Evolutionary conservation across 805 yeast species (phyloP), one percentile per base, ranked within the genome.

Genomic region (Suhomyces canberraensis): DNA sequence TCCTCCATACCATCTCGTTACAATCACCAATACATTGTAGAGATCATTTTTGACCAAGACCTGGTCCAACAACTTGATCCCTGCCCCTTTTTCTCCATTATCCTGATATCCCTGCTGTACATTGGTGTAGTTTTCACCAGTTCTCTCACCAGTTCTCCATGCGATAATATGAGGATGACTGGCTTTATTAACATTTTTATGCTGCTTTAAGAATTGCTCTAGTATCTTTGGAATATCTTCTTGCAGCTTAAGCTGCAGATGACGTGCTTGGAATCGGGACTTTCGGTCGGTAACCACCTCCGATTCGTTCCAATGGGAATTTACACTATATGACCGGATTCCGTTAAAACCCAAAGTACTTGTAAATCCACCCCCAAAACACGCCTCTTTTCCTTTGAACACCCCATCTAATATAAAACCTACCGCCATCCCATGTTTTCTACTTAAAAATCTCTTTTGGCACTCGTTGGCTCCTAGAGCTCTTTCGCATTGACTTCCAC

Each of bases 1-100:
- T 0, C 95, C 95, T 1, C 91, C 91, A 51, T 82, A 83, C 95
- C 95, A 85, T 41, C 95, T 54, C 0, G 85, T 75, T 0, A 83
- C 93, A 18, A 85, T 78, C 1, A 85, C 72, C 13, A 85, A 48
- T 0, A 79, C 73, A 51, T 83, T 80, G 3, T 69, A 56, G 9
- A 78, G 36, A 25, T 72, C 59, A 5, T 73, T 54, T 20, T 76
- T 58, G 15, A 75, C 77, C 14, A 84, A 44, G 3, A 84, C 51
- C 8, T 76, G 75, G 37, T 60, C 60, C 17, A 83, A 50, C 8
- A 86, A 45, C 40, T 82, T 58, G 11, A 66, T 53, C 0, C 93
- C 95, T 0, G 90, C 84, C 1, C 89, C 90, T 4, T 76, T 69
- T 50, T 86, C 95, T 0, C 90, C 89, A 50, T 79, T 69, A 54